These are phyloP conservation scores for Pseudozyma flocculosa DNA, from an alignment of 1,284 basidiomycete species.

Conservation along the genomic window DNA sequence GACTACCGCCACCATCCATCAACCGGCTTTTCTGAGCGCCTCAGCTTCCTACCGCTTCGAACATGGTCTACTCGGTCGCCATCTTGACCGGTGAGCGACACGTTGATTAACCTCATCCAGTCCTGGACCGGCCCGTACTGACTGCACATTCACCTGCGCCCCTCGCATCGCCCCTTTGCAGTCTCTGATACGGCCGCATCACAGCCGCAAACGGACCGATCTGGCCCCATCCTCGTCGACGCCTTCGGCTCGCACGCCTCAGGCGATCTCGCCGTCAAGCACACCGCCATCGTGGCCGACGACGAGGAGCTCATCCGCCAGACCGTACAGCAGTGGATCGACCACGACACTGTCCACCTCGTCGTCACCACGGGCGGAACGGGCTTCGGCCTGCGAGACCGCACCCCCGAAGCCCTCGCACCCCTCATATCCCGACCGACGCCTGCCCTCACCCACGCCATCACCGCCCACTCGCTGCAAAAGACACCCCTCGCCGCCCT, in stretches of 20 bases:
- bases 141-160: too few relatives aligned
- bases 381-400: conserved; percentile 75
- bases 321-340: conserved; percentile 14
- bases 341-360: conserved; percentile 12
- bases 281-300: conserved; percentile 22
- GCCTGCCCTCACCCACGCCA: conserved; percentile 74
- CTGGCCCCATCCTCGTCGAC: conserved; percentile 31
- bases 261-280: conserved; percentile 10
- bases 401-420: conserved; percentile 76
- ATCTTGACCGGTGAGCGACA: not conserved
- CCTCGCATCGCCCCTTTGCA: too few relatives aligned
- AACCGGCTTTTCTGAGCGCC: not conserved
- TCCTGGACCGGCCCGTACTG: too few relatives aligned
- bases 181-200: conserved; percentile 40
- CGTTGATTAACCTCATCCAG: too few relatives aligned
- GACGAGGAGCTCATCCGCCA: conserved; percentile 9
- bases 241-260: conserved; percentile 5
- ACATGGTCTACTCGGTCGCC: conserved; percentile 1
- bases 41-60: too few relatives aligned
- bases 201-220: conserved; percentile 22
- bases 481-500: conserved; percentile 78
- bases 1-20: not conserved
- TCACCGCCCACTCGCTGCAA: conserved; percentile 69
- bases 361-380: conserved; percentile 78
- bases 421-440: conserved; percentile 73